These are phyloP conservation scores for Monascus purpureus DNA, from an alignment of 495 filamentous ascomycete species.

Conservation along the genomic window DNA sequence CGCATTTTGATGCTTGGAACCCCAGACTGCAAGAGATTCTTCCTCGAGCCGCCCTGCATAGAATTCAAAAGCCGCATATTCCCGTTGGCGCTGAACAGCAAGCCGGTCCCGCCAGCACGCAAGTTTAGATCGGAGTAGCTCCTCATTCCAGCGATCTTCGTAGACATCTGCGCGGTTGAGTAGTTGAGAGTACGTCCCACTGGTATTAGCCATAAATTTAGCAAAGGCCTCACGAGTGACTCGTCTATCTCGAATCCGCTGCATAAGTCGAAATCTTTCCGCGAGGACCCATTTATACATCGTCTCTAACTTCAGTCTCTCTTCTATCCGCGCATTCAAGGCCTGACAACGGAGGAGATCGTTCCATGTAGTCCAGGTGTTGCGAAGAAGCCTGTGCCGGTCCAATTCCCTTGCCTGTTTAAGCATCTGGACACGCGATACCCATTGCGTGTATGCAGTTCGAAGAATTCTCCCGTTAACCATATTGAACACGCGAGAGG, in stretches of 20 bases:
- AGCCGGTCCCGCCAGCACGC: slow-evolving; percentile 30
- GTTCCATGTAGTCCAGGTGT: slow-evolving; percentile 53
- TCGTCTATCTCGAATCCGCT: slow-evolving; percentile 36
- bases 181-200: slow-evolving; percentile 22
- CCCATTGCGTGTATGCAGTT: slow-evolving; percentile 38
- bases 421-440: slow-evolving; percentile 30
- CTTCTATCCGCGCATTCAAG: slow-evolving; percentile 39
- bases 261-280: slow-evolving; percentile 38
- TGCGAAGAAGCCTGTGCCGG: slow-evolving; percentile 37
- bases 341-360: slow-evolving; percentile 44
- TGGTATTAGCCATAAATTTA: slow-evolving; percentile 26
- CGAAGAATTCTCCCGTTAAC: slow-evolving; percentile 35
- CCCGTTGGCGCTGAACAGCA: slow-evolving; percentile 26
- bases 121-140: slow-evolving; percentile 24
- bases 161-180: slow-evolving; percentile 23
- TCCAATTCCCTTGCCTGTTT: slow-evolving; percentile 43
- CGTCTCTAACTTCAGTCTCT: slow-evolving; percentile 41
- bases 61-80: slow-evolving; percentile 38
- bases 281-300: slow-evolving; percentile 53
- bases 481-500: slow-evolving; percentile 28
- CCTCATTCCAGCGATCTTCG: slow-evolving; percentile 18
- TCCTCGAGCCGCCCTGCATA: slow-evolving; percentile 35
- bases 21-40: slow-evolving; percentile 35
- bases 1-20: slow-evolving; percentile 27
- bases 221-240: slow-evolving; percentile 31